Evolutionary conservation across 2,329 filamentous ascomycete genomes (phyloP).

Genomic region (Helotiales sp.): DNA sequence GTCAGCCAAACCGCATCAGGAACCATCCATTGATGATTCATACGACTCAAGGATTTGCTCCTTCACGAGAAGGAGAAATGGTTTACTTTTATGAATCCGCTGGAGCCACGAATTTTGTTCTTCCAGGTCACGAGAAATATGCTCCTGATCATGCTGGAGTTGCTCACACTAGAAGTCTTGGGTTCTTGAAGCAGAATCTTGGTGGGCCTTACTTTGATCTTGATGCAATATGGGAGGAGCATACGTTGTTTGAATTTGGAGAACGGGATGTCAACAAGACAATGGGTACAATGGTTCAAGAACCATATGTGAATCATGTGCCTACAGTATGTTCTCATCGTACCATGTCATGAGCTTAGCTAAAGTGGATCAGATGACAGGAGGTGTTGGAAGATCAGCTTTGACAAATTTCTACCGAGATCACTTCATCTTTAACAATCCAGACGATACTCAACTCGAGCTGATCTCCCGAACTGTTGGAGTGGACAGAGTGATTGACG

Average conservation of each 20-base stretch:
- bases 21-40: constrained; percentile 5
- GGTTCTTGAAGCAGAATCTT: constrained; percentile 63
- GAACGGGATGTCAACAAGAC: constrained; percentile 69
- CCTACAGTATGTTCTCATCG: constrained; percentile 56
- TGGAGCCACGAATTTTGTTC: constrained; percentile 17
- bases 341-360: background rate
- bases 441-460: constrained; percentile 64
- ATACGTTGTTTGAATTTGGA: constrained; percentile 70
- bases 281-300: constrained; percentile 79
- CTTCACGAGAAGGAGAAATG: background rate
- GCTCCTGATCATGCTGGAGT: constrained; percentile 38
- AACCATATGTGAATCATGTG: constrained; percentile 78
- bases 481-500: constrained; percentile 69
- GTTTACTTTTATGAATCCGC: constrained; percentile 10
- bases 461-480: constrained; percentile 72
- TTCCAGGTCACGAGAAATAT: constrained; percentile 24
- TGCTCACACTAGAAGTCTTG: constrained; percentile 62
- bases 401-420: constrained; percentile 69
- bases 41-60: background rate
- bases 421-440: constrained; percentile 75
- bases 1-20: background rate
- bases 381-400: constrained; percentile 64
- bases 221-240: constrained; percentile 77
- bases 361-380: constrained; percentile 40
- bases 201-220: constrained; percentile 71